phyloP scores from a whole-genome alignment of 768 basidiomycete genomes.

The Sporobolomyces phaffii region DNA sequence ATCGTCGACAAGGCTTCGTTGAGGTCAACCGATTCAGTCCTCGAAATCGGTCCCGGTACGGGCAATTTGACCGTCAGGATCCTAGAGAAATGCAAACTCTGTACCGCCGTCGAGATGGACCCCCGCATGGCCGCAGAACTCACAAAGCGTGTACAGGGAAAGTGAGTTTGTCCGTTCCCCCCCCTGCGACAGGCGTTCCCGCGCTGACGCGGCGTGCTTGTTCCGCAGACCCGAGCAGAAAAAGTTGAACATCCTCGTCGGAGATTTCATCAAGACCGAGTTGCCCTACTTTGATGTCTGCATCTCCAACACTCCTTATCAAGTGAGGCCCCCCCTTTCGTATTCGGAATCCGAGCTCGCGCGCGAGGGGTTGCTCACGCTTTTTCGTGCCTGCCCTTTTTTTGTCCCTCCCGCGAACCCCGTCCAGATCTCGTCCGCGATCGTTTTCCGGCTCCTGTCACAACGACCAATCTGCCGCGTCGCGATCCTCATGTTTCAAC shows the following conservation, averaged over 20 bases:
- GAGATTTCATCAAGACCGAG: constrained; percentile 97
- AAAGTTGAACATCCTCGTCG: constrained; percentile 89
- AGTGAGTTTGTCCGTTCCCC: constrained; percentile 54
- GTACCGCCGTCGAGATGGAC: constrained; percentile 94
- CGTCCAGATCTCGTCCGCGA: constrained; percentile 83
- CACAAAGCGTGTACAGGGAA: constrained; percentile 94
- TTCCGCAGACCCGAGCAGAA: constrained; percentile 89
- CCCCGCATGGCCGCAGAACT: constrained; percentile 98
- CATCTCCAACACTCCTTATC: constrained; percentile 98
- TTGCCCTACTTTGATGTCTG: constrained; percentile 98
- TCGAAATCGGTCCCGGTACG: constrained; percentile 96
- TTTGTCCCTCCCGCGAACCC: too few relatives aligned
- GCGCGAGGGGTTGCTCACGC: not conserved
- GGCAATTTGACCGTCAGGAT: constrained; percentile 93
- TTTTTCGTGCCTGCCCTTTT: too few relatives aligned
- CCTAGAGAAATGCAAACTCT: constrained; percentile 83
- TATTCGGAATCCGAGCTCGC: too few relatives aligned
- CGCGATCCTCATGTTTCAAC: constrained; percentile 98
- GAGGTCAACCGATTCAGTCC: constrained; percentile 86
- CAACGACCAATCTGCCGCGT: constrained; percentile 89
- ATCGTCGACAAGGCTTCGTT: constrained; percentile 65
- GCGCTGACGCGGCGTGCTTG: too few relatives aligned
- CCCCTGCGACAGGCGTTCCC: too few relatives aligned
- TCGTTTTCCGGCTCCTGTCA: constrained; percentile 92
- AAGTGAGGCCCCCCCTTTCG: constrained; percentile 53